A percentile compares a stretch with the other conserved stretches of the same genome.
Evolutionary conservation across 83 land plant genomes (phyloP).

Genomic region (Larix sibirica): DNA sequence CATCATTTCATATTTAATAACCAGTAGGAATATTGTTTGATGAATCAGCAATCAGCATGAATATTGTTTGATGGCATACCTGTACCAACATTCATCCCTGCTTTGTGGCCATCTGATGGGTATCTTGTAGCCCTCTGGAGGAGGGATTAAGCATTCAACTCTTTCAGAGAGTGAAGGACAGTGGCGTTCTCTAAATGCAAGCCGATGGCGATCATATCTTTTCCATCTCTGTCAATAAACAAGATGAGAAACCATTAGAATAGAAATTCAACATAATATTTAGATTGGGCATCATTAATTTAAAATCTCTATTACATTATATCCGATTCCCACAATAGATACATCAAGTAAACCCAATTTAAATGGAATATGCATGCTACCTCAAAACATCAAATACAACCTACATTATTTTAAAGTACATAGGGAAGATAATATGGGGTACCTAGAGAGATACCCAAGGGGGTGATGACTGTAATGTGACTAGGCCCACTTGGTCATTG

Average conservation of each 20-base stretch:
- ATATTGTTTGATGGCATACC: slow-evolving; percentile 17
- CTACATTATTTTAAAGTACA: too few species aligned
- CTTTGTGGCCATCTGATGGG: slow-evolving; percentile 53
- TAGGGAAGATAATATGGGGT: too few species aligned
- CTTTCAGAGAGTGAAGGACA: slow-evolving; percentile 44
- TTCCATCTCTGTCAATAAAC: slow-evolving; percentile 40
- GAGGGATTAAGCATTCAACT: slow-evolving; percentile 45
- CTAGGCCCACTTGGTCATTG: too few species aligned
- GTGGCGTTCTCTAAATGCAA: slow-evolving; percentile 55
- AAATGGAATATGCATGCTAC: too few species aligned
- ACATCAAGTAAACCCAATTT: too few species aligned
- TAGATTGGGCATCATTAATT: too few species aligned
- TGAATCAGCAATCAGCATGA: not conserved
- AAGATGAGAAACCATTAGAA: not conserved
- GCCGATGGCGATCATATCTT: slow-evolving; percentile 42
- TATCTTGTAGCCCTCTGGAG: slow-evolving; percentile 49
- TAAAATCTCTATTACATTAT: too few species aligned
- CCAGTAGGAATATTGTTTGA: not conserved
- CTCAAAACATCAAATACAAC: too few species aligned
- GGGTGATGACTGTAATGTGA: too few species aligned
- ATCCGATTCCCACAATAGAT: too few species aligned
- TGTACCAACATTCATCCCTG: slow-evolving; percentile 51
- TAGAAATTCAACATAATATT: too few species aligned
- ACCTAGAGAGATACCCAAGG: too few species aligned
- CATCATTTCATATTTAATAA: not conserved